phyloP scores from a whole-genome alignment of 208 protist species.

The Strigomonas oncopelti region DNA sequence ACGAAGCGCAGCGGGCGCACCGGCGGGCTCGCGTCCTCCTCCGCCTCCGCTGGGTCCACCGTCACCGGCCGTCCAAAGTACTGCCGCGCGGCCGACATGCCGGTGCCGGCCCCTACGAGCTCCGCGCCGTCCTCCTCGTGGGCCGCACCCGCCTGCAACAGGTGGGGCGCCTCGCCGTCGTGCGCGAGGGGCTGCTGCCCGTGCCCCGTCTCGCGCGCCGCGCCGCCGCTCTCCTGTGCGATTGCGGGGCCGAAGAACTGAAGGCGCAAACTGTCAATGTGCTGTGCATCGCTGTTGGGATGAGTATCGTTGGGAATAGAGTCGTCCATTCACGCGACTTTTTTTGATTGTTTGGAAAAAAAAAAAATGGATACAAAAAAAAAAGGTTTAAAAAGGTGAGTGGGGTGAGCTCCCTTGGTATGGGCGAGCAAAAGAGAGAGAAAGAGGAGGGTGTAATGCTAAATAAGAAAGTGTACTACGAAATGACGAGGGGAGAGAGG shows the following conservation, averaged over 20 bases:
- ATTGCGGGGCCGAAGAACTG: background rate
- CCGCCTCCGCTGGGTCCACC: slow-evolving; percentile 2
- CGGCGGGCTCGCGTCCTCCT: background rate
- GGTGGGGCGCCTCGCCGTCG: too few relatives aligned
- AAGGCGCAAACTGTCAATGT: background rate
- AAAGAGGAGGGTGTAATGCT: too few relatives aligned
- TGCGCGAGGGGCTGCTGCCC: too few relatives aligned
- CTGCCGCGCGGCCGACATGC: background rate
- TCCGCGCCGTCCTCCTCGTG: background rate
- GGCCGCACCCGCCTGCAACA: too few relatives aligned
- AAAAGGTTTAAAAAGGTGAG: too few relatives aligned
- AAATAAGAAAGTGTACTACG: background rate
- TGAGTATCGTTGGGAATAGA: background rate
- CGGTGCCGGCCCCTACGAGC: background rate
- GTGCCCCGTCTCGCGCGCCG: background rate
- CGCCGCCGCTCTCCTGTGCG: background rate
- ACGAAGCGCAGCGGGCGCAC: background rate
- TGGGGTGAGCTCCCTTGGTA: too few relatives aligned
- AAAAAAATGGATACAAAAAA: too few relatives aligned
- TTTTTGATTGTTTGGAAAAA: too few relatives aligned
- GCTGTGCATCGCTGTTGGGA: background rate
- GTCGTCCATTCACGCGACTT: background rate
- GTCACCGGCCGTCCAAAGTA: background rate
- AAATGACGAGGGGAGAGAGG: slow-evolving; percentile 6
- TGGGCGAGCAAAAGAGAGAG: too few relatives aligned